Conservation (phyloP, 148 eudicot species). For the Vaccinium myrtillus region DNA sequence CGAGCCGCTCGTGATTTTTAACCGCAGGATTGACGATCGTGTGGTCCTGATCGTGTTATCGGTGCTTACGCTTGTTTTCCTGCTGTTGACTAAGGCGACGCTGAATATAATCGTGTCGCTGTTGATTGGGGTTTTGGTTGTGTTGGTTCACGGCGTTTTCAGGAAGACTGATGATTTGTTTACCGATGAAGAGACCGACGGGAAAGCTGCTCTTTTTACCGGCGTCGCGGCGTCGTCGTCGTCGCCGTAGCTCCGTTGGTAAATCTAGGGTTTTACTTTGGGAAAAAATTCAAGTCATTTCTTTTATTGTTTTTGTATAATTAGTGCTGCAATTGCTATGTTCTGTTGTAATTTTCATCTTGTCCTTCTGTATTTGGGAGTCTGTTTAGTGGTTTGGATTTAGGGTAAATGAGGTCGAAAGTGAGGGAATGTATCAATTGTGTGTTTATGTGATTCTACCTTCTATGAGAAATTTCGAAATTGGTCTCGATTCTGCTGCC, state of each 20-base stretch:
- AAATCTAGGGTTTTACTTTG: background rate
- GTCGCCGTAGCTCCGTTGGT: background rate
- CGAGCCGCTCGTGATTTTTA: conserved; percentile 48
- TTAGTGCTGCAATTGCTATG: background rate
- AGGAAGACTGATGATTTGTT: conserved; percentile 63
- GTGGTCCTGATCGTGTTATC: conserved; percentile 41
- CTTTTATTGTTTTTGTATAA: background rate
- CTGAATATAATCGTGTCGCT: conserved; percentile 41
- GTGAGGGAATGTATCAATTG: background rate
- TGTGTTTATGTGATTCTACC: background rate
- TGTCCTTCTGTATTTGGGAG: background rate
- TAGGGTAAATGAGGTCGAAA: background rate
- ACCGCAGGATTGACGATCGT: conserved; percentile 42
- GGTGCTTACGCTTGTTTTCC: conserved; percentile 44
- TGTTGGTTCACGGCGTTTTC: conserved; percentile 48
- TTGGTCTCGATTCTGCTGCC: background rate
- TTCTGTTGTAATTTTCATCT: background rate
- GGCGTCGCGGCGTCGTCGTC: conserved; percentile 2
- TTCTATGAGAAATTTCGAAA: background rate
- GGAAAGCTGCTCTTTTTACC: conserved; percentile 31
- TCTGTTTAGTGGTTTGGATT: background rate
- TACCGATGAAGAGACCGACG: conserved; percentile 55
- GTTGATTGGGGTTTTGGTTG: conserved; percentile 35
- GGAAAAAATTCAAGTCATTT: background rate
- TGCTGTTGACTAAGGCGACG: conserved; percentile 57